Evolutionary conservation across 2,329 filamentous ascomycete genomes (phyloP), one percentile per base, ranked within the genome.

Genomic region (Epicoccum sorghinum): DNA sequence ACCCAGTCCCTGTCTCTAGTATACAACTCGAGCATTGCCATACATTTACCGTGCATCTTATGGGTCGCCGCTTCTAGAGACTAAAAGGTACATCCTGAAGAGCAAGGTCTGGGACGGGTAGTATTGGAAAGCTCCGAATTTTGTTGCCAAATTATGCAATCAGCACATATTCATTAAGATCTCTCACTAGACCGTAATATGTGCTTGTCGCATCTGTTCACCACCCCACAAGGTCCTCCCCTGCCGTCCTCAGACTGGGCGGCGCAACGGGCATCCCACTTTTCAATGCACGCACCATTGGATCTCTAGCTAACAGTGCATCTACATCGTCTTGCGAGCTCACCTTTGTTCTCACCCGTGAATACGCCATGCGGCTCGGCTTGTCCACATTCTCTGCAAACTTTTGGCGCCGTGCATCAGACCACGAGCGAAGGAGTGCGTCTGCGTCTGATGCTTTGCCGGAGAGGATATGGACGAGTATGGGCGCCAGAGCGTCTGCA

Each of bases 331-430:
- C 62, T 2, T 67, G 59, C 0, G 48, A 68, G n/a, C 67, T 62
- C 0, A 70, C 64, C 33, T 66, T 65, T 2, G 48, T 58, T 49
- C 53, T 62, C 4, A 73, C 69, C 12, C 70, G 55, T 43, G 35
- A 41, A 46, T 71, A 72, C 13, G 68, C 68, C 57, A 63, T 61
- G 0, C 68, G 52, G 24, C 64, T 68, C 9, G 69, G 68, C 54
- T 61, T 63, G 32, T 77, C 75, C 2, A 77, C 69, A 0, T 72
- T 68, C 4, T 65, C 60, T 4, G 68, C 39, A 45, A 76, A 78
- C 29, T 69, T 74, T 6, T 72, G 59, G 12, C 69, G 58, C 14
- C 75, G 57, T 0, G 73, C 70, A 4, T 65, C 49, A 0, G 72
- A 70, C 67, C 76, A 79, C 0, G 65, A 66, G 0, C 67, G 52